Percentiles rank a stretch among this genome's conserved stretches.
These are phyloP conservation scores for Clonostachys rhizophaga DNA, from an alignment of 2,329 filamentous ascomycete species.

Conservation along the genomic window DNA sequence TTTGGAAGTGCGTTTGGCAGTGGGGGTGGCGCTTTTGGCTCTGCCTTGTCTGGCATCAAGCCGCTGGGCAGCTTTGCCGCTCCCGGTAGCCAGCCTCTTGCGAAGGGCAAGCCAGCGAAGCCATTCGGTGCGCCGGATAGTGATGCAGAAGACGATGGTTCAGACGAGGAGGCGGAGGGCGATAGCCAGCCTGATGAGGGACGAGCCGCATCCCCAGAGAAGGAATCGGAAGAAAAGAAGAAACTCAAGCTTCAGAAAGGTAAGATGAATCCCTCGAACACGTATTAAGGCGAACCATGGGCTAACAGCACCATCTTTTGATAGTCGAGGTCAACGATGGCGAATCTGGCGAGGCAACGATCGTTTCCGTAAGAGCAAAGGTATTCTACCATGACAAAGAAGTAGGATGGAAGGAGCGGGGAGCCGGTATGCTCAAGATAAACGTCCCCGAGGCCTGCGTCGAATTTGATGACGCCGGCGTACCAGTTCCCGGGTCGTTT, in stretches of 20 bases:
- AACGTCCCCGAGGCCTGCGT: slow-evolving; percentile 63
- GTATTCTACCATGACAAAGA: slow-evolving; percentile 74
- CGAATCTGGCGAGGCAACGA: slow-evolving; percentile 75
- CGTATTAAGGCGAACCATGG: too few relatives aligned
- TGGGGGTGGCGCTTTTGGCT: slow-evolving; percentile 24
- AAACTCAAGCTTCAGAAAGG: slow-evolving; percentile 65
- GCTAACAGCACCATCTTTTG: not conserved
- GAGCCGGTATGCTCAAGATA: slow-evolving; percentile 77
- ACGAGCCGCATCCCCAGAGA: slow-evolving; percentile 38
- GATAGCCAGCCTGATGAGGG: slow-evolving; percentile 40
- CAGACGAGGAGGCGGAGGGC: slow-evolving; percentile 27
- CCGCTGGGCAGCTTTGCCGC: slow-evolving; percentile 66
- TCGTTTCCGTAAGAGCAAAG: slow-evolving; percentile 75
- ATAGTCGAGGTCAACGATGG: slow-evolving; percentile 74
- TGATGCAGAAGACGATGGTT: slow-evolving; percentile 46
- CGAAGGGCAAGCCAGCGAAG: slow-evolving; percentile 58
- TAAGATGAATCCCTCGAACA: slow-evolving; percentile 31
- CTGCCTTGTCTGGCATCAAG: slow-evolving; percentile 31
- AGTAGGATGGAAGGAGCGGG: slow-evolving; percentile 84
- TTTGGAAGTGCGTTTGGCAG: slow-evolving; percentile 49
- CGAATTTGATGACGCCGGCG: slow-evolving; percentile 47
- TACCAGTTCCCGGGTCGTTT: slow-evolving; percentile 46
- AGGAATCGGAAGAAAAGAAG: slow-evolving; percentile 59
- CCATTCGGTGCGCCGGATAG: slow-evolving; percentile 75
- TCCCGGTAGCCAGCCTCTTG: slow-evolving; percentile 40